Evolutionary conservation across 2,329 filamentous ascomycete species (phyloP).

Genomic region (Bertia moriformis): DNA sequence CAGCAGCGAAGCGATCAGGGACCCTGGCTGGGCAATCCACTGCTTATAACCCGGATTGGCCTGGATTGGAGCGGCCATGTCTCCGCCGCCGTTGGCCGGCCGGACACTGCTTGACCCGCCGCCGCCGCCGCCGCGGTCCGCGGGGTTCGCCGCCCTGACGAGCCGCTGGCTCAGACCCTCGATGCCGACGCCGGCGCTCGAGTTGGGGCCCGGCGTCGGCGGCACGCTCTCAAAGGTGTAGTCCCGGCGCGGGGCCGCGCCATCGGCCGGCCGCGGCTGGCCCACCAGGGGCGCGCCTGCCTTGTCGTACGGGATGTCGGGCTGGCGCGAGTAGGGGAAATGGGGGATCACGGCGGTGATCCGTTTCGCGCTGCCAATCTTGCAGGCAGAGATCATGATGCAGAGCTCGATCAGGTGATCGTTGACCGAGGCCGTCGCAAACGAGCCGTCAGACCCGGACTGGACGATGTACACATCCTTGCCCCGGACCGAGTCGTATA

Average conservation of each 20-base stretch:
- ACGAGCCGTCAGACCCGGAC: constrained; percentile 37
- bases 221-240: constrained; percentile 52
- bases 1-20: constrained; percentile 50
- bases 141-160: constrained; percentile 3
- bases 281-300: constrained; percentile 49
- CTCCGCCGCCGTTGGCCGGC: constrained; percentile 19
- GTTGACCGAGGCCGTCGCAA: constrained; percentile 36
- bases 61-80: no score
- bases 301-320: constrained; percentile 60
- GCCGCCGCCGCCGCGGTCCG: constrained; percentile 1
- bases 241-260: constrained; percentile 27
- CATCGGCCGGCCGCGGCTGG: no score
- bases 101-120: constrained; percentile 3
- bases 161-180: constrained; percentile 7
- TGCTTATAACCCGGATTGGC: constrained; percentile 54
- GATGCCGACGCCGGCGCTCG: constrained; percentile 9
- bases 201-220: constrained; percentile 38
- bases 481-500: constrained; percentile 52
- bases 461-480: constrained; percentile 63
- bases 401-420: constrained; percentile 57
- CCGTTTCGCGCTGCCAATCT: constrained; percentile 51
- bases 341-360: constrained; percentile 56
- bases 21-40: constrained; percentile 59
- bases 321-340: constrained; percentile 57
- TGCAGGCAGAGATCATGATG: constrained; percentile 57